These are phyloP conservation scores for Diaporthe sp. DNA, from an alignment of 2,329 filamentous ascomycete genomes.

Conservation along the genomic window DNA sequence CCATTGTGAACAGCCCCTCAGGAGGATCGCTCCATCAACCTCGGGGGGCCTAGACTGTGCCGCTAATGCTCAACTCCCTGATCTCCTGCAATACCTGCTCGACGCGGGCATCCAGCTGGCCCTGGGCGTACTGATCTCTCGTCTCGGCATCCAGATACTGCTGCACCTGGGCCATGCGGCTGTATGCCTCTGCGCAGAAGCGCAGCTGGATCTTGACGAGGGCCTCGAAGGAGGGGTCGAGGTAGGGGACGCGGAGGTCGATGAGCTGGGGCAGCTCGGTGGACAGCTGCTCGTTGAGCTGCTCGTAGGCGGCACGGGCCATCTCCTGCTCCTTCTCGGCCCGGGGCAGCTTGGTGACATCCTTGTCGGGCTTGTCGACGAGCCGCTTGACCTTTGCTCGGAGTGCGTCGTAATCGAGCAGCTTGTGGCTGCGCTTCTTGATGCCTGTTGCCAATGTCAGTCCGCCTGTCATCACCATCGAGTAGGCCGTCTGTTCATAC, in stretches of 20 bases:
- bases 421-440: constrained; percentile 98
- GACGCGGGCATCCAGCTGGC: constrained; percentile 89
- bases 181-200: constrained; percentile 98
- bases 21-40: background rate
- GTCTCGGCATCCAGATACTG: constrained; percentile 97
- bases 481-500: constrained; percentile 62
- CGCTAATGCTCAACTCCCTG: constrained; percentile 92
- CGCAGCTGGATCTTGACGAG: constrained; percentile 98
- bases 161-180: constrained; percentile 98
- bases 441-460: constrained; percentile 71
- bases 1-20: background rate
- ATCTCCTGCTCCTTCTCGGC: constrained; percentile 97
- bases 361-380: constrained; percentile 98
- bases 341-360: constrained; percentile 93
- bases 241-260: constrained; percentile 94
- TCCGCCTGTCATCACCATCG: background rate
- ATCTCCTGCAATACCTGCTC: constrained; percentile 98
- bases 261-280: constrained; percentile 95
- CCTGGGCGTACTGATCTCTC: constrained; percentile 94
- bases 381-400: constrained; percentile 97
- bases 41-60: constrained; percentile 63
- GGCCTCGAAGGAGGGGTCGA: constrained; percentile 97
- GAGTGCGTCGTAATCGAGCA: constrained; percentile 97
- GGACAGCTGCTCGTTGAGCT: constrained; percentile 96
- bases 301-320: constrained; percentile 92